Conservation (phyloP, 202 grass and related monocot species). For the Cymbopogon flexuosus region DNA sequence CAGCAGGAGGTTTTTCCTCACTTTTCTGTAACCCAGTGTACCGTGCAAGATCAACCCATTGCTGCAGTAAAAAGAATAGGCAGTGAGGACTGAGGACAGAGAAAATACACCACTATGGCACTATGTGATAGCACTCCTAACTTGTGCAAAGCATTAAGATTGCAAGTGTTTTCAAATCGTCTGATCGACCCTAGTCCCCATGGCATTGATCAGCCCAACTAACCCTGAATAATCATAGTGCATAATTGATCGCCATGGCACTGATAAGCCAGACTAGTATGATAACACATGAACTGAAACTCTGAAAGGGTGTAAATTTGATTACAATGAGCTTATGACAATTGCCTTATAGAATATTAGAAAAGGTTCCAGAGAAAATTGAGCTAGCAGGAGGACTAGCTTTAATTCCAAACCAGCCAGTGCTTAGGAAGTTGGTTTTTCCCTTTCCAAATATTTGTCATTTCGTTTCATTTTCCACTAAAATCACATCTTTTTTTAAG, state of each 20-base stretch:
- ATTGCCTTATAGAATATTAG: neutral
- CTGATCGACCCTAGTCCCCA: neutral
- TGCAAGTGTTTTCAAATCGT: neutral
- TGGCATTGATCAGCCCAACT: neutral
- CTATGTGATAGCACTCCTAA: neutral
- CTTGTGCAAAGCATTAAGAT: neutral
- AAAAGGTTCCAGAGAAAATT: neutral
- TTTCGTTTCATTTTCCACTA: neutral
- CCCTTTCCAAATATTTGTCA: neutral
- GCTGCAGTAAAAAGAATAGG: constrained; percentile 46
- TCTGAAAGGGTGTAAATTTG: neutral
- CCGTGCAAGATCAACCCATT: constrained; percentile 97
- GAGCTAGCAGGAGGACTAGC: neutral
- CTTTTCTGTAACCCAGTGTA: constrained; percentile 70
- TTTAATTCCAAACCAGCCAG: neutral
- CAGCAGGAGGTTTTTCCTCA: constrained; percentile 37
- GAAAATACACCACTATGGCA: neutral
- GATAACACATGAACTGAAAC: constrained; percentile 5
- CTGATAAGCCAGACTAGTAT: neutral
- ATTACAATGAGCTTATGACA: neutral
- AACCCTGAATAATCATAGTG: neutral
- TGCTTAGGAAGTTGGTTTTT: neutral
- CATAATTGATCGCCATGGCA: neutral
- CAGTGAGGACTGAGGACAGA: neutral
- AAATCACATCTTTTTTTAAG: neutral